Percentiles rank a stretch among this genome's conserved stretches.
Evolutionary conservation across 768 basidiomycete species (phyloP).

Genomic region (Boletus edulis): DNA sequence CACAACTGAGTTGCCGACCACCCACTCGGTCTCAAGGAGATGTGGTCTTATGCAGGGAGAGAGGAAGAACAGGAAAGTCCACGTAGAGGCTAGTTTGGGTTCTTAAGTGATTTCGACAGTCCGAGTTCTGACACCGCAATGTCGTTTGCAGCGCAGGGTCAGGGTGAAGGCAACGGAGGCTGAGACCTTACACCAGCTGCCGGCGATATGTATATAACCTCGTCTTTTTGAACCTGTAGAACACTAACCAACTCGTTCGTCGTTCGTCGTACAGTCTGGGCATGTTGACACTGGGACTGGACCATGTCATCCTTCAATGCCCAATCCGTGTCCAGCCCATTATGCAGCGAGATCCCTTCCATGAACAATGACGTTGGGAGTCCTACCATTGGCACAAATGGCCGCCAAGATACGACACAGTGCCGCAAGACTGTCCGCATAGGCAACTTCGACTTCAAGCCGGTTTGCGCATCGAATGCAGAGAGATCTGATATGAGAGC

Average conservation of each 20-base stretch:
- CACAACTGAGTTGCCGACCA: too few relatives aligned
- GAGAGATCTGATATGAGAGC: slow-evolving; percentile 32
- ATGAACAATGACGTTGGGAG: slow-evolving; percentile 7
- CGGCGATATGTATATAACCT: too few relatives aligned
- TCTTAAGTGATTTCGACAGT: too few relatives aligned
- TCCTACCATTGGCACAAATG: slow-evolving; percentile 21
- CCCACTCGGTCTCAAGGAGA: too few relatives aligned
- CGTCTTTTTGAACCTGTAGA: not conserved
- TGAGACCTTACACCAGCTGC: too few relatives aligned
- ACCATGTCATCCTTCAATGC: not conserved
- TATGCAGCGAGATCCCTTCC: slow-evolving; percentile 1
- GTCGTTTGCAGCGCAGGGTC: too few relatives aligned
- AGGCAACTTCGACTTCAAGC: slow-evolving; percentile 36
- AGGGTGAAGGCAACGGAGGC: too few relatives aligned
- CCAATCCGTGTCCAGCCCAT: slow-evolving; percentile 2
- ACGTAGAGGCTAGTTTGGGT: too few relatives aligned
- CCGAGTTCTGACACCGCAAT: too few relatives aligned
- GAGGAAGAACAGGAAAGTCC: too few relatives aligned
- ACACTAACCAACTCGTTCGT: not conserved
- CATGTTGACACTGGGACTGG: not conserved
- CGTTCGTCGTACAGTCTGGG: not conserved
- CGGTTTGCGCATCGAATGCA: slow-evolving; percentile 32
- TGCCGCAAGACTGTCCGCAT: slow-evolving; percentile 33
- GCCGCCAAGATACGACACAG: slow-evolving; percentile 45
- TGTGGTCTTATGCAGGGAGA: too few relatives aligned